Evolutionary conservation across 176 grass and related monocot genomes (phyloP).

Genomic region (Oryza brachyantha): DNA sequence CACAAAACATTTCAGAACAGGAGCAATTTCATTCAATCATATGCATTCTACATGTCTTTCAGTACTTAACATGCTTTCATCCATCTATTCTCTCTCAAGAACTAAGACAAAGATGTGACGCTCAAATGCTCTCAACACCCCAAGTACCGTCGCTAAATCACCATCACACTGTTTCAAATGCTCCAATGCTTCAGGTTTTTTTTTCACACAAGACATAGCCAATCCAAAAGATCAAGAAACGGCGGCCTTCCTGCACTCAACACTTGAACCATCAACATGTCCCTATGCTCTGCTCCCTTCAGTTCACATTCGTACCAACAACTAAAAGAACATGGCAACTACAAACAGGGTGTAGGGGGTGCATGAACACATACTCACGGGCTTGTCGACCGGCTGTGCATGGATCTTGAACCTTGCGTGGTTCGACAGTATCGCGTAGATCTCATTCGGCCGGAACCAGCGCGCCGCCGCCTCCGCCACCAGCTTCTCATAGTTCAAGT

Average conservation of each 20-base stretch:
- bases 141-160: constrained; percentile 2
- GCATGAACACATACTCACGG: constrained; percentile 53
- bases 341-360: constrained; percentile 26
- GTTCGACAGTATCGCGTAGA: constrained; percentile 80
- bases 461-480: constrained; percentile 47
- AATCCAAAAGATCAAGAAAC: background rate
- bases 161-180: background rate
- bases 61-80: background rate
- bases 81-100: background rate
- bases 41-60: background rate
- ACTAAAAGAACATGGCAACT: constrained; percentile 8
- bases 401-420: constrained; percentile 61
- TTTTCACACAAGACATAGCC: background rate
- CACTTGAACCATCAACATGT: background rate
- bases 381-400: constrained; percentile 65
- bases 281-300: background rate
- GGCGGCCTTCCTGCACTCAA: background rate
- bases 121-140: background rate
- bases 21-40: background rate
- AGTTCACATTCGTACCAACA: background rate
- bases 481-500: constrained; percentile 75
- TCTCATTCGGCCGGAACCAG: constrained; percentile 93
- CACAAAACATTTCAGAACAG: constrained; percentile 2
- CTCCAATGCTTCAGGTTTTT: too few relatives aligned
- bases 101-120: background rate